These are phyloP conservation scores for Nectriaceae sp. DNA, from an alignment of 2,329 filamentous ascomycete species.

Conservation along the genomic window DNA sequence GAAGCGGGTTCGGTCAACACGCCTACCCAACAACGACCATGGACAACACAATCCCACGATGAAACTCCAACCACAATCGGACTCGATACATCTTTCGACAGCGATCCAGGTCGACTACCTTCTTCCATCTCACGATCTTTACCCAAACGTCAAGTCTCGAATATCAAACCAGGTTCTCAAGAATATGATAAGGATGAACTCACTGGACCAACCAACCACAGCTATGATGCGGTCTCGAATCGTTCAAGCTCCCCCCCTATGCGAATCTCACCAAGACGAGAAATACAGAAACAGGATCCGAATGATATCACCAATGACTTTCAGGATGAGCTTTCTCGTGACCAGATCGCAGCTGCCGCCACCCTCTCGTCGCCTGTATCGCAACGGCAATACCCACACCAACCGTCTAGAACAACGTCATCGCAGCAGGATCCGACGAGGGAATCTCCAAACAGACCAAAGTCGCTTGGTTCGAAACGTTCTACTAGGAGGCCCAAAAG, in stretches of 20 bases:
- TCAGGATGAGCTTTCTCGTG: slow-evolving; percentile 17
- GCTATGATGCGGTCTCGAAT: too few relatives aligned
- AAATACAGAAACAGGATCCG: slow-evolving; percentile 3
- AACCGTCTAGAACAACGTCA: slow-evolving; percentile 6
- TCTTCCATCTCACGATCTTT: slow-evolving; percentile 7
- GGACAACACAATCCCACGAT: not conserved
- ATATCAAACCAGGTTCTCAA: slow-evolving; percentile 2
- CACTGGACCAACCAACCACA: slow-evolving; percentile 3
- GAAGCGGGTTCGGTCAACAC: slow-evolving; percentile 23
- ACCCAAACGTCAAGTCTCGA: not conserved
- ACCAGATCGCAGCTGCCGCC: slow-evolving; percentile 18
- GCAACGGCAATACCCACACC: slow-evolving; percentile 15
- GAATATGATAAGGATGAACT: slow-evolving; percentile 18
- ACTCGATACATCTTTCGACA: slow-evolving; percentile 20
- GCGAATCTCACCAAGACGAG: slow-evolving; percentile 12
- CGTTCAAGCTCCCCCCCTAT: slow-evolving; percentile 16
- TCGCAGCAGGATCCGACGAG: slow-evolving; percentile 10
- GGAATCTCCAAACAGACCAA: slow-evolving; percentile 10
- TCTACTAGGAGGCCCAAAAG: not conserved
- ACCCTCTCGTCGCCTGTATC: slow-evolving; percentile 32
- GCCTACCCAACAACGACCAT: slow-evolving; percentile 15
- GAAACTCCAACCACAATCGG: not conserved
- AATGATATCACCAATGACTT: slow-evolving; percentile 7
- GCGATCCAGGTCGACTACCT: slow-evolving; percentile 17
- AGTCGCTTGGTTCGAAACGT: not conserved